These are phyloP conservation scores for Cladorrhinum sp. DNA, from an alignment of 2,329 filamentous ascomycete species.

Conservation along the genomic window DNA sequence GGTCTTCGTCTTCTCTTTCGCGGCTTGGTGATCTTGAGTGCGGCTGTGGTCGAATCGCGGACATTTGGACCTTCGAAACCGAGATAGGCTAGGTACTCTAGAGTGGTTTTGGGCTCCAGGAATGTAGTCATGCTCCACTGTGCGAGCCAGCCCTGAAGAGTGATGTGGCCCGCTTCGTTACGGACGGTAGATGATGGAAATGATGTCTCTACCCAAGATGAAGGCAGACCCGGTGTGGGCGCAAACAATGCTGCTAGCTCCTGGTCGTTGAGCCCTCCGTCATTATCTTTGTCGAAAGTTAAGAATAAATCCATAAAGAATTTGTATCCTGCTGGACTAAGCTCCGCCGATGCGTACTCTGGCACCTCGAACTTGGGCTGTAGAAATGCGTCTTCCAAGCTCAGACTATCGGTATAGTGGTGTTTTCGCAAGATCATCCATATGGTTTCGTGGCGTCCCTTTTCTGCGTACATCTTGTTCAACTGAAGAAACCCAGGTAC, in stretches of 20 bases:
- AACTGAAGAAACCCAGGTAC: slow-evolving; percentile 80
- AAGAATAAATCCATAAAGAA: slow-evolving; percentile 98
- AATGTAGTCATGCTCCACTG: slow-evolving; percentile 99
- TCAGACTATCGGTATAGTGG: slow-evolving; percentile 93
- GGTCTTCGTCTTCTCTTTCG: slow-evolving; percentile 79
- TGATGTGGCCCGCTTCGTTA: slow-evolving; percentile 93
- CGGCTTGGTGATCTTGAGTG: slow-evolving; percentile 88
- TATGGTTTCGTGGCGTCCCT: slow-evolving; percentile 95
- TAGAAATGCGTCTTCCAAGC: slow-evolving; percentile 84
- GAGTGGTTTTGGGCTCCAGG: slow-evolving; percentile 86
- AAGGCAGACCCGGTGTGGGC: slow-evolving; percentile 83
- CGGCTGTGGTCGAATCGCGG: slow-evolving; percentile 75
- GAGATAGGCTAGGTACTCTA: slow-evolving; percentile 93
- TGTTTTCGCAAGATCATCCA: slow-evolving; percentile 96
- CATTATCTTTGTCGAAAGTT: slow-evolving; percentile 94
- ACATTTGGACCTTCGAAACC: slow-evolving; percentile 81
- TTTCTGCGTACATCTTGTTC: slow-evolving; percentile 95
- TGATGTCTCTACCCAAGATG: slow-evolving; percentile 80
- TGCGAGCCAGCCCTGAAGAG: slow-evolving; percentile 93
- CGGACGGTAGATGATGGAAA: slow-evolving; percentile 93
- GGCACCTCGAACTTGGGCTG: slow-evolving; percentile 94
- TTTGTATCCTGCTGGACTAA: slow-evolving; percentile 89
- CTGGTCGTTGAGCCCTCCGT: slow-evolving; percentile 83
- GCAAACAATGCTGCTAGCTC: slow-evolving; percentile 87
- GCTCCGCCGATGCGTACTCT: slow-evolving; percentile 84